A percentile compares a stretch with the other conserved stretches of the same genome.
Evolutionary conservation across 2,329 filamentous ascomycete genomes (phyloP).

Genomic region (Allantophomopsis cytisporea): DNA sequence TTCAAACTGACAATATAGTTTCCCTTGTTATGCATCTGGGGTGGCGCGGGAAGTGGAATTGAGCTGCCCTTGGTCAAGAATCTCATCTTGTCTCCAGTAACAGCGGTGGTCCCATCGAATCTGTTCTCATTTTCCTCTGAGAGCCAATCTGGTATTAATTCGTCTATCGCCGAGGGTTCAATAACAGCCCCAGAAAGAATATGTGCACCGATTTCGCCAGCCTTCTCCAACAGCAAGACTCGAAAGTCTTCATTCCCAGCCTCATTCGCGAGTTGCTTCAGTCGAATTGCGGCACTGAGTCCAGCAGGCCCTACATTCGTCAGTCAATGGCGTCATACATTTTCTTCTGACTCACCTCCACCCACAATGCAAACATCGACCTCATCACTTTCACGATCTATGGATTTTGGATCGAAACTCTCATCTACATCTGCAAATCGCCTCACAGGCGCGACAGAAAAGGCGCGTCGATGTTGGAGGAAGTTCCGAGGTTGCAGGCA

Average conservation of each 20-base stretch:
- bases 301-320: slow-evolving; percentile 62
- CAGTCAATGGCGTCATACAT: not conserved
- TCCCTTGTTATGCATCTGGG: slow-evolving; percentile 96
- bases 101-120: slow-evolving; percentile 79
- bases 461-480: slow-evolving; percentile 17
- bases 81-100: slow-evolving; percentile 76
- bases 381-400: slow-evolving; percentile 82
- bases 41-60: slow-evolving; percentile 74
- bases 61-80: slow-evolving; percentile 75
- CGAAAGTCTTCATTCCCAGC: slow-evolving; percentile 93
- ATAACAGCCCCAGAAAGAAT: slow-evolving; percentile 94
- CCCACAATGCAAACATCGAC: slow-evolving; percentile 97
- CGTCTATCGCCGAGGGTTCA: slow-evolving; percentile 74
- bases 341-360: slow-evolving; percentile 40
- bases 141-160: slow-evolving; percentile 89
- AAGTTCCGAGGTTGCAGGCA: not conserved
- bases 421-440: slow-evolving; percentile 32
- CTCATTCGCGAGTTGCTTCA: slow-evolving; percentile 92
- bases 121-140: slow-evolving; percentile 75
- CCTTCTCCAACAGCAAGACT: slow-evolving; percentile 86
- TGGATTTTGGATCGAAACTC: slow-evolving; percentile 47
- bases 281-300: slow-evolving; percentile 78
- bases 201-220: slow-evolving; percentile 86
- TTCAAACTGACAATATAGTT: slow-evolving; percentile 97
- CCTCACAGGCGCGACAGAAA: slow-evolving; percentile 27